Percentiles rank a stretch among this genome's conserved stretches.
Conservation (phyloP, 2,329 filamentous ascomycete species). For the Penicillium paneum region DNA sequence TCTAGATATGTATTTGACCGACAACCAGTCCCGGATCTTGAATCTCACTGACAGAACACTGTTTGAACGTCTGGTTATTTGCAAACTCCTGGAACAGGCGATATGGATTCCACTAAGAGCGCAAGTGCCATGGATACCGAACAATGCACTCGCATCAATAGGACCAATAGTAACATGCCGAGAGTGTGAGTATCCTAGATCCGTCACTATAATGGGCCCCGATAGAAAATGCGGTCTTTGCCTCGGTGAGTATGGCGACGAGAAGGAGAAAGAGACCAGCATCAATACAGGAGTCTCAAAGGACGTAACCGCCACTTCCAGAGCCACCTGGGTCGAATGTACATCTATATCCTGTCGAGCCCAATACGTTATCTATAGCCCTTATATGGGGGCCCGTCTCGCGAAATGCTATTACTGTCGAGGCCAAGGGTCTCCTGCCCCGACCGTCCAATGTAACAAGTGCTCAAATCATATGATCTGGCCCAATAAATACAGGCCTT, state of each 20-base stretch:
- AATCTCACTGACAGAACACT: conserved; percentile 39
- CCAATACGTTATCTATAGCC: neutral
- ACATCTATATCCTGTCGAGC: neutral
- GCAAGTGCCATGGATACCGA: too few relatives aligned
- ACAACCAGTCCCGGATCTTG: conserved; percentile 30
- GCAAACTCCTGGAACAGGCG: conserved; percentile 49
- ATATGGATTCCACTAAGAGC: conserved; percentile 18
- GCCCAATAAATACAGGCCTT: neutral
- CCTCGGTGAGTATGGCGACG: neutral
- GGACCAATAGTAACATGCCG: too few relatives aligned
- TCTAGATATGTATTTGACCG: conserved; percentile 12
- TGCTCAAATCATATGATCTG: neutral
- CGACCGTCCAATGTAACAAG: neutral
- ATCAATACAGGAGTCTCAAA: neutral
- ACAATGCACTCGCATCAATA: too few relatives aligned
- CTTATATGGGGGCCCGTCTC: neutral
- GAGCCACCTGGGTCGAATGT: neutral
- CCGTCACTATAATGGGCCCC: neutral
- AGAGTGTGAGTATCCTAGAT: too few relatives aligned
- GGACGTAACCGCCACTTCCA: neutral
- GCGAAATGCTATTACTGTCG: neutral
- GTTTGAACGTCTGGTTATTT: conserved; percentile 47
- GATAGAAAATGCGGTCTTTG: neutral
- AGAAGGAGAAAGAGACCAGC: neutral
- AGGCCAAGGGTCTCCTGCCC: neutral